Evolutionary conservation across 345 rosid genomes (phyloP).

Genomic region (Sonneratia caseolaris): DNA sequence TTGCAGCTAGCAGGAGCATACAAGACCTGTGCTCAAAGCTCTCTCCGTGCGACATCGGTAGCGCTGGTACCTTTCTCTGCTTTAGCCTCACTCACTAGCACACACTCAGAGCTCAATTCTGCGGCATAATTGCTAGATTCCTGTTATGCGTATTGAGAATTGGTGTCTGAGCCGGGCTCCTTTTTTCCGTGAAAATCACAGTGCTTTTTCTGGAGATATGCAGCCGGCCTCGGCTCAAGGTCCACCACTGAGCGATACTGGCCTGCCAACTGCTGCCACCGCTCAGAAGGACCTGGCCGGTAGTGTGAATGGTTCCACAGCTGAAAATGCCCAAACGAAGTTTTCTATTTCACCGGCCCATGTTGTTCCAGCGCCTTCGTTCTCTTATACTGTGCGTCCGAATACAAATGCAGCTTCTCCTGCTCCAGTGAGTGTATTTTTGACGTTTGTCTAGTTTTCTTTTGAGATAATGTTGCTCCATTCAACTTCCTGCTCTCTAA

Average conservation of each 20-base stretch:
- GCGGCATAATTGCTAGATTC: neutral
- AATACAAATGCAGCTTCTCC: conserved; percentile 1
- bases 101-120: conserved; percentile 1
- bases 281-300: conserved; percentile 6
- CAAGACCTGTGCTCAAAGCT: neutral
- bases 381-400: conserved; percentile 14
- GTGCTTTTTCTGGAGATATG: neutral
- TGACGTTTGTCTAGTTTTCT: neutral
- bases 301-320: conserved; percentile 5
- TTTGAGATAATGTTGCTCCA: neutral
- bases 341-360: conserved; percentile 12
- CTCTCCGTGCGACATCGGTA: neutral
- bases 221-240: conserved; percentile 6
- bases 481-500: neutral
- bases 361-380: conserved; percentile 19
- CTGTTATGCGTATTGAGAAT: neutral
- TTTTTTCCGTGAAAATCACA: neutral
- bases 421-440: conserved; percentile 11
- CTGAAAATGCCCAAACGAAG: conserved; percentile 15
- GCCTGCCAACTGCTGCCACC: conserved; percentile 4
- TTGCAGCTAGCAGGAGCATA: neutral
- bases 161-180: neutral
- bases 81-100: neutral
- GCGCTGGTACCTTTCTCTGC: neutral
- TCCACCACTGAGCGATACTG: conserved; percentile 3